Evolutionary conservation across 73 alveolate species (phyloP).

Genomic region (Symbiodinium pilosum): DNA sequence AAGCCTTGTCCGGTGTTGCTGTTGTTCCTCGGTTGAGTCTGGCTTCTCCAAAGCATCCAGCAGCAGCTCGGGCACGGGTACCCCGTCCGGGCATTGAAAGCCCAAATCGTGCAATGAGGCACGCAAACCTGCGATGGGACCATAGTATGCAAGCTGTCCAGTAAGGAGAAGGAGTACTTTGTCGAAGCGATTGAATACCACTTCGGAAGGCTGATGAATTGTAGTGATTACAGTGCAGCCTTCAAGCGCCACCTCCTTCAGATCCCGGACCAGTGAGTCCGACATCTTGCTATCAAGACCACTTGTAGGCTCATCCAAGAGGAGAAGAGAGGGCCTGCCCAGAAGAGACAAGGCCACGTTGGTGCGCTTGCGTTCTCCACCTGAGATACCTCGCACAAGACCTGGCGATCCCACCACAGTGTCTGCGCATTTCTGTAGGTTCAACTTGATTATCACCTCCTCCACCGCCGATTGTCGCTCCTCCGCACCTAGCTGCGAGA

Average conservation of each 20-base stretch:
- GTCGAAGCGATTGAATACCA: constrained; percentile 95
- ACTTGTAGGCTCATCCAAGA: constrained; percentile 88
- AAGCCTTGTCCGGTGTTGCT: background rate
- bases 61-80: constrained; percentile 56
- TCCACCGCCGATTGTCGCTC: constrained; percentile 20
- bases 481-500: constrained; percentile 42
- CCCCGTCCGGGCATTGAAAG: constrained; percentile 44
- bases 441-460: constrained; percentile 13
- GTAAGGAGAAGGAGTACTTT: constrained; percentile 92
- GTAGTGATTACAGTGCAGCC: constrained; percentile 96
- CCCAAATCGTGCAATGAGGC: constrained; percentile 35
- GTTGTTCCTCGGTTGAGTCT: background rate
- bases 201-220: constrained; percentile 96
- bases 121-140: background rate
- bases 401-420: constrained; percentile 80
- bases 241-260: constrained; percentile 94
- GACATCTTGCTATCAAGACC: constrained; percentile 89
- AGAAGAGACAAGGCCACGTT: constrained; percentile 59
- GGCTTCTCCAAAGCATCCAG: constrained; percentile 49
- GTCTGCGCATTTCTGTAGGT: constrained; percentile 63
- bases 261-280: constrained; percentile 27
- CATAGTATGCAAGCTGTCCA: constrained; percentile 13
- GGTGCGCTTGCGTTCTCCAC: constrained; percentile 75
- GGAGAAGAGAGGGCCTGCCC: constrained; percentile 42
- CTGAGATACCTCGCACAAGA: constrained; percentile 65